phyloP scores from a whole-genome alignment of 352 stramenopile genomes.

The Pythium biforme region DNA sequence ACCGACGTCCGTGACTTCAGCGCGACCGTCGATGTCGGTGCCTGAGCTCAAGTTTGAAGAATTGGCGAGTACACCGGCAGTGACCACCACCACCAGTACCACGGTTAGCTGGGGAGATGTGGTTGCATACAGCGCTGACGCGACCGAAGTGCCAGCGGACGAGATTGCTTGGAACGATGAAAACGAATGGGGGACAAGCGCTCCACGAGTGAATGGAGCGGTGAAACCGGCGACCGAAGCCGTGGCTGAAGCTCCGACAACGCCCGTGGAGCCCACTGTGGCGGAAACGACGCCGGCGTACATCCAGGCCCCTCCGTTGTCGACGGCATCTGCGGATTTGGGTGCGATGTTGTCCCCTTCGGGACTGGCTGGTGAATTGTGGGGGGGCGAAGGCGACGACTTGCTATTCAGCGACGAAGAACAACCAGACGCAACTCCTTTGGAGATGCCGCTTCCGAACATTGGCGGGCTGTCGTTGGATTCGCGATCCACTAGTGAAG shows the following conservation, averaged over 20 bases:
- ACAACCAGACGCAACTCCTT: conserved; percentile 33
- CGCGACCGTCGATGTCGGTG: neutral
- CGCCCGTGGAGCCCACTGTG: neutral
- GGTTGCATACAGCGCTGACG: conserved; percentile 22
- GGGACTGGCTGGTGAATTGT: conserved; percentile 49
- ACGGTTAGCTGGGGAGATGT: conserved; percentile 17
- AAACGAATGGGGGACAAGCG: conserved; percentile 11
- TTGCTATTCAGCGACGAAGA: conserved; percentile 65
- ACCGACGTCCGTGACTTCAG: neutral
- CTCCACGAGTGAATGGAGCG: conserved; percentile 12
- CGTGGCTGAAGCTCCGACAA: neutral
- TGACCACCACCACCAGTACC: neutral
- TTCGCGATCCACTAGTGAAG: neutral
- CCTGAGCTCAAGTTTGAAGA: neutral
- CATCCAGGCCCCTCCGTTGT: conserved; percentile 2
- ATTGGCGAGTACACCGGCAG: neutral
- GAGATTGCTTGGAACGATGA: conserved; percentile 22
- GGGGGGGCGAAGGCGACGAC: conserved; percentile 56
- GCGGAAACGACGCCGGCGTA: neutral
- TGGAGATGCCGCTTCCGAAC: conserved; percentile 14
- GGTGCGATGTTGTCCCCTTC: conserved; percentile 26
- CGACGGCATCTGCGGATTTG: conserved; percentile 21
- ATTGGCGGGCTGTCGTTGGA: conserved; percentile 13
- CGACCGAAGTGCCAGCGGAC: conserved; percentile 17
- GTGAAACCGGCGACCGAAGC: neutral